These are phyloP conservation scores for Byssothecium circinans DNA, from an alignment of 2,329 filamentous ascomycete species.

Conservation along the genomic window DNA sequence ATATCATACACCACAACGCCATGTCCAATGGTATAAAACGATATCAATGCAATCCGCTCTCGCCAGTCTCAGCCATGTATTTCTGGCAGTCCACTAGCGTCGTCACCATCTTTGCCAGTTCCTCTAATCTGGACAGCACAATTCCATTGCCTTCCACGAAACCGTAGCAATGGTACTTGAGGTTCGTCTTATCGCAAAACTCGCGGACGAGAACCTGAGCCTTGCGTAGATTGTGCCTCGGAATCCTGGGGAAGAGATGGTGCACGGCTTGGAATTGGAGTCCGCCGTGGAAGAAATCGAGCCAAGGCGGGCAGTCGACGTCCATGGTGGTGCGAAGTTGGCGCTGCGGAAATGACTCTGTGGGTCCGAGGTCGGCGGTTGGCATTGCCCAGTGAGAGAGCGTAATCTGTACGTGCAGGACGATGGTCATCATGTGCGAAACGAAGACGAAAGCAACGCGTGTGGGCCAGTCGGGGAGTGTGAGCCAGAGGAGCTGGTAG, in stretches of 20 bases:
- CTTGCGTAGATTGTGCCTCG: constrained; percentile 77
- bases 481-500: constrained; percentile 75
- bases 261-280: constrained; percentile 89
- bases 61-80: constrained; percentile 44
- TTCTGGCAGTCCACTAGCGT: constrained; percentile 48
- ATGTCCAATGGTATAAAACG: background rate
- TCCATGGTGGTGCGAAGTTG: constrained; percentile 95
- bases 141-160: constrained; percentile 82
- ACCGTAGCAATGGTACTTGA: constrained; percentile 83
- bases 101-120: constrained; percentile 77
- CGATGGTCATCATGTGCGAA: constrained; percentile 78
- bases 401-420: constrained; percentile 86
- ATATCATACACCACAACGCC: too few relatives aligned
- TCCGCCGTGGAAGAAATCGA: constrained; percentile 87
- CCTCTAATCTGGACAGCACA: constrained; percentile 73
- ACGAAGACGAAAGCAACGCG: constrained; percentile 76
- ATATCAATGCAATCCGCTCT: constrained; percentile 37
- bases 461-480: constrained; percentile 68
- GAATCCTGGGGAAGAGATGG: constrained; percentile 81
- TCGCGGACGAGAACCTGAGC: constrained; percentile 76
- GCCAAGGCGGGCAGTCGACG: constrained; percentile 82
- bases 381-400: constrained; percentile 94
- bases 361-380: constrained; percentile 78
- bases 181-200: constrained; percentile 79
- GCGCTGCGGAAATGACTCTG: constrained; percentile 85